phyloP scores from a whole-genome alignment of 2,329 filamentous ascomycete species.

The Xenosphaeropsis pyriputrescens region DNA sequence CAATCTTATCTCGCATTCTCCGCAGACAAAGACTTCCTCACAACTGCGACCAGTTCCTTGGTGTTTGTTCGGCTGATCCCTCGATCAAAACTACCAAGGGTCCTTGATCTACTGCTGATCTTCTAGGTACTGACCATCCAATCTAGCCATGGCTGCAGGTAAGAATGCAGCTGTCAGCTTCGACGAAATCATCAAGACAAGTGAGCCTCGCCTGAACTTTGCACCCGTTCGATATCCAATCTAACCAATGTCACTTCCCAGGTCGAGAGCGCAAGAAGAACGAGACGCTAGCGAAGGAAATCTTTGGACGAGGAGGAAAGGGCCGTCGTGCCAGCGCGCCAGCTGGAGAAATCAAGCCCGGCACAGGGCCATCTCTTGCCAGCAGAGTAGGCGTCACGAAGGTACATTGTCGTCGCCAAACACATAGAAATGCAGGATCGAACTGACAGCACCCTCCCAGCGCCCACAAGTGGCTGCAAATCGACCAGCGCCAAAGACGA shows the following conservation, averaged over 20 bases:
- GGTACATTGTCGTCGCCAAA: conserved; percentile 3
- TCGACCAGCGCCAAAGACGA: background rate
- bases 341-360: conserved; percentile 26
- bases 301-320: conserved; percentile 38
- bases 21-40: too few relatives aligned
- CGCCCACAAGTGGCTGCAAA: background rate
- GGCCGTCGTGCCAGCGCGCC: conserved; percentile 40
- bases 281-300: conserved; percentile 55
- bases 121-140: conserved; percentile 5
- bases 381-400: conserved; percentile 43
- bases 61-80: too few relatives aligned
- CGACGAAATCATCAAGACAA: conserved; percentile 17
- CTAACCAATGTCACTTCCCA: conserved; percentile 2
- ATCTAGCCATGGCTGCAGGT: conserved; percentile 13
- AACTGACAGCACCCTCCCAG: background rate
- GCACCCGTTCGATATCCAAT: conserved; percentile 4
- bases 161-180: conserved; percentile 15
- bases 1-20: too few relatives aligned
- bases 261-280: conserved; percentile 55
- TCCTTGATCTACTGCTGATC: conserved; percentile 2
- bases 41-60: too few relatives aligned
- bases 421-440: background rate
- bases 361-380: conserved; percentile 42
- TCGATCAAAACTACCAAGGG: too few relatives aligned
- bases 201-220: conserved; percentile 7